Evolutionary conservation across 495 filamentous ascomycete genomes (phyloP), one percentile per base, ranked within the genome.

Genomic region (Penicillium pancosmium): DNA sequence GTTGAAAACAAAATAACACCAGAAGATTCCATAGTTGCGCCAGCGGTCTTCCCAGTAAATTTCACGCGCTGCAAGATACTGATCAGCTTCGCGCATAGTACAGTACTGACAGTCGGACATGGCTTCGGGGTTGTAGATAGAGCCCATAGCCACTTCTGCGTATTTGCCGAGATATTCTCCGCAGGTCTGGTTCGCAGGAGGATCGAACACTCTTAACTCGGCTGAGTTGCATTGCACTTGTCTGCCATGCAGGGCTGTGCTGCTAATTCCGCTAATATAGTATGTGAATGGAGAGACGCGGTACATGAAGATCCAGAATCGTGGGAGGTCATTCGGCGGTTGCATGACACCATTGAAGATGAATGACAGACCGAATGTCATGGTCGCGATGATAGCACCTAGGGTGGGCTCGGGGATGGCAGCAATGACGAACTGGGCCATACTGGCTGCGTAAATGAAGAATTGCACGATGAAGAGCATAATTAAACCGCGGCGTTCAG

Each of bases 251-350:
- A 90, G 72, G 0, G 73, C 81, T 0, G 77, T 77, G 1, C 82
- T 74, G 12, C 84, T 54, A 69, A 88, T 82, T 25, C 81, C 82
- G 36, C 72, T 73, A 16, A 90, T 78, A 23, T 85, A 74, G 64
- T 91, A 90, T 0, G 83, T 87, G 49, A 90, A 84, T 5, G 88
- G 87, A 12, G 82, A 86, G 50, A 87, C 79, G 38, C 84, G 82
- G 64, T 90, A 89, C 83, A 90, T 87, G 78, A 90, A 91, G 56
- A 87, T 87, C 88, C 88, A 91, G 79, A 90, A 91, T 9, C 80
- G 63, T 3, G 87, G 86, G 4, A 89, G 69, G 4, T 73, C 77
- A 19, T 66, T 65, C 5, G 86, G 86, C 8, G 70, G 79, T 44
- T 85, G 82, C 67, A 92, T 80, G 35, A 91, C 84, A 74, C 74